Evolutionary conservation across 257 asterid genomes (phyloP).

Genomic region (Nyctanthes arbortristis): DNA sequence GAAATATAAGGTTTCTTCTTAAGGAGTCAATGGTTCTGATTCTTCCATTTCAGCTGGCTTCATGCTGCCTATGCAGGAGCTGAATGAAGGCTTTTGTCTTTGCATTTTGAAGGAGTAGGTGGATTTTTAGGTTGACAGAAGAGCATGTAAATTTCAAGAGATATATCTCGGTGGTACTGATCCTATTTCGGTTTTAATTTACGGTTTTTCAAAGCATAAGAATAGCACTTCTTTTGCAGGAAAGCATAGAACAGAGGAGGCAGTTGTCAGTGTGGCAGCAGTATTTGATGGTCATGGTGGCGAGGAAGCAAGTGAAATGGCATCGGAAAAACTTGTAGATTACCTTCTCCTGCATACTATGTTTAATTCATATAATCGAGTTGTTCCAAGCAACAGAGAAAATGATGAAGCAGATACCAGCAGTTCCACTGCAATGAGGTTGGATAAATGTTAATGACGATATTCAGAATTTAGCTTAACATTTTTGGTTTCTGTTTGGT

Average conservation of each 20-base stretch:
- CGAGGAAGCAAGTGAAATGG: conserved; percentile 71
- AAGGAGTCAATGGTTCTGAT: not conserved
- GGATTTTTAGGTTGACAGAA: not conserved
- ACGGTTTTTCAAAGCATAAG: conserved; percentile 6
- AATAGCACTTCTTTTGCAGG: conserved; percentile 31
- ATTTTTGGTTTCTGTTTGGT: no score
- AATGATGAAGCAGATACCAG: conserved; percentile 21
- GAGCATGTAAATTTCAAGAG: not conserved
- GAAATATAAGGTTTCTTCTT: not conserved
- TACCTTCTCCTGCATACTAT: conserved; percentile 49
- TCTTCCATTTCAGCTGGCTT: not conserved
- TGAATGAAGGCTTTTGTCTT: not conserved
- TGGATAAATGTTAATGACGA: conserved; percentile 7
- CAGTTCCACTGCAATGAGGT: conserved; percentile 27
- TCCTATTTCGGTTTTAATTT: not conserved
- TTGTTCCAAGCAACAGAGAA: conserved; percentile 25
- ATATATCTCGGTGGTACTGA: not conserved
- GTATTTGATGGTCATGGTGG: conserved; percentile 90
- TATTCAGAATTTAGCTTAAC: conserved; percentile 1
- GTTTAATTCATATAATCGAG: conserved; percentile 43
- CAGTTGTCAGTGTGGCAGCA: conserved; percentile 54
- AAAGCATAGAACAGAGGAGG: conserved; percentile 38
- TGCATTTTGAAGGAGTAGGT: not conserved
- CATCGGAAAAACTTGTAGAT: conserved; percentile 51
- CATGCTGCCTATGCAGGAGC: not conserved